phyloP scores from a whole-genome alignment of 2,329 filamentous ascomycete species.

The Aspergillus proliferans region DNA sequence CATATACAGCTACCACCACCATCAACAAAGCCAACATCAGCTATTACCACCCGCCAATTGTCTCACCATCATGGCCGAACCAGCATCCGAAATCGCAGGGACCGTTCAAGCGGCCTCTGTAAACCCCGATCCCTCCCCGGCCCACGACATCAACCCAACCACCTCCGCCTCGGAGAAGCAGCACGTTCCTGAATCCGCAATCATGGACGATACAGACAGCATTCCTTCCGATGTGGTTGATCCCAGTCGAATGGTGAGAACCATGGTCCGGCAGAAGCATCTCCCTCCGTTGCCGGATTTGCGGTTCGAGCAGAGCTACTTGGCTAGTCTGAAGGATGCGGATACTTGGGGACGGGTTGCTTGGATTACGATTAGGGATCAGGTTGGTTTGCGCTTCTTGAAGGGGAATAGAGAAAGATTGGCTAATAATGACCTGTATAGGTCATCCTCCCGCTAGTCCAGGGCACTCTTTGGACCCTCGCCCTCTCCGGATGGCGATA shows the following conservation, averaged over 20 bases:
- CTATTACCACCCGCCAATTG: neutral
- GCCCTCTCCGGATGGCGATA: slow-evolving; percentile 79
- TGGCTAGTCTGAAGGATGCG: slow-evolving; percentile 76
- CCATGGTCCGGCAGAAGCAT: slow-evolving; percentile 31
- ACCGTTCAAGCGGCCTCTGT: slow-evolving; percentile 76
- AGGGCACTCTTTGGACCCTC: slow-evolving; percentile 85
- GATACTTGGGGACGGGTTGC: slow-evolving; percentile 72
- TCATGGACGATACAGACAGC: slow-evolving; percentile 34
- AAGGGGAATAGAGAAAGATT: too few species aligned
- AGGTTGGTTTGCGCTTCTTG: slow-evolving; percentile 48
- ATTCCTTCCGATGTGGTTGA: slow-evolving; percentile 45
- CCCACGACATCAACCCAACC: slow-evolving; percentile 72
- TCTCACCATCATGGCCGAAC: slow-evolving; percentile 46
- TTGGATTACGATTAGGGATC: slow-evolving; percentile 82
- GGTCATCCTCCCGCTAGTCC: slow-evolving; percentile 78
- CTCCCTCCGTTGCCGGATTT: slow-evolving; percentile 75
- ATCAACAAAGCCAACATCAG: neutral
- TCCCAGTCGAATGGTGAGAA: slow-evolving; percentile 28
- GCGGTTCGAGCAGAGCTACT: slow-evolving; percentile 95
- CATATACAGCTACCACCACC: neutral
- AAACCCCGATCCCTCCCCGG: slow-evolving; percentile 62
- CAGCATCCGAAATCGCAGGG: slow-evolving; percentile 64
- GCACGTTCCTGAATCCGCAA: slow-evolving; percentile 46
- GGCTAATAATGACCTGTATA: slow-evolving; percentile 27
- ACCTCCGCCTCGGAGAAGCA: slow-evolving; percentile 64